Evolutionary conservation across 345 rosid genomes (phyloP), one percentile per base, ranked within the genome.

Genomic region (Alliaria petiolata): DNA sequence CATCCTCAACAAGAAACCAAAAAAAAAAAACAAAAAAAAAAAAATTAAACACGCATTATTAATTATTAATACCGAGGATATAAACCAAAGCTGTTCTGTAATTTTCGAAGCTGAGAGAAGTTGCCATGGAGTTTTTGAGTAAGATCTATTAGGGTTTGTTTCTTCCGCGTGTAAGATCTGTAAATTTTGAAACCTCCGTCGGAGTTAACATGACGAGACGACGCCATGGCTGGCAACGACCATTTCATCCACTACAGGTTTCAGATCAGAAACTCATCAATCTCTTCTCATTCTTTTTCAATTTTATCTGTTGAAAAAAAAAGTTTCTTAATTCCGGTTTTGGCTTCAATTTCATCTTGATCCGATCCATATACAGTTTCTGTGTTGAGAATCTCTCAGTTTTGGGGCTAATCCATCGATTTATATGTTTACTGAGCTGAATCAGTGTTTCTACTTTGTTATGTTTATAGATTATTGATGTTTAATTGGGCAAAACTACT

Each of bases 151-250:
- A 43, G 57, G 15, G 40, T 28, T 61, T n/a, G n/a, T n/a, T 75
- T 20, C n/a, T 49, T 39, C 13, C n/a, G n/a, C n/a, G n/a, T 22
- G 25, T 30, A 64, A 65, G 67, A 71, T 60, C 50, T 65, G 42
- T 0, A 14, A 22, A 33, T 10, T 46, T 6, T 16, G 49, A 47
- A 68, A 6, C 50, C 59, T 39, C 4, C 7, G 54, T 31, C 52
- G 39, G 8, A 68, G 55, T 53, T 22, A 65, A 59, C 19, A 76
- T 62, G 80, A 82, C 65, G 71, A 85, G 90, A 73, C 88, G 96
- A 71, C 92, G 89, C 85, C 97, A 95, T 82, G 99, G 99, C 52
- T 95, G 98, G 98, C 93, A 95, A 82, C 83, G 86, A 38, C 99
- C 99, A 35, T 74, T 95, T 60, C 95, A 91, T 62, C 86, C 91